phyloP scores from a whole-genome alignment of 1,284 basidiomycete species.

The Mycena citricolor region DNA sequence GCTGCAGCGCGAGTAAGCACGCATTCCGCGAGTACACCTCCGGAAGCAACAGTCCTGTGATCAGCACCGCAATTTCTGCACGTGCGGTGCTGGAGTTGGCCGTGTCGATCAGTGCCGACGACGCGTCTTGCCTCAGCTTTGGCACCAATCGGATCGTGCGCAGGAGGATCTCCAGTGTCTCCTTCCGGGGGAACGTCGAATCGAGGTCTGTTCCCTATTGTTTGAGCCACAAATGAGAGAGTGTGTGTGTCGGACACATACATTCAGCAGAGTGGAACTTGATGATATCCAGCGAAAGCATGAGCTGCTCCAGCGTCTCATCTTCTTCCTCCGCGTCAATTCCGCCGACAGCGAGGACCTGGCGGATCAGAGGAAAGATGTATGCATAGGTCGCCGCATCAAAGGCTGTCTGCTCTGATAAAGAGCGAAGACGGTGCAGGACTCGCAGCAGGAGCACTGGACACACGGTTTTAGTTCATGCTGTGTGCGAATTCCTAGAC shows the following conservation, averaged over 20 bases:
- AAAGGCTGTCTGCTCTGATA: constrained; percentile 82
- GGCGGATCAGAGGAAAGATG: constrained; percentile 73
- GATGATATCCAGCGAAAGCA: constrained; percentile 83
- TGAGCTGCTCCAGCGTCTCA: constrained; percentile 84
- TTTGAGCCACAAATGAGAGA: no score
- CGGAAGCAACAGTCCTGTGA: constrained; percentile 79
- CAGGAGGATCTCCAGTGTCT: constrained; percentile 73
- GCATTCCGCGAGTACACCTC: constrained; percentile 90
- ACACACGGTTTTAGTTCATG: no score
- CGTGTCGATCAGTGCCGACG: constrained; percentile 80
- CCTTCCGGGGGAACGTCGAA: constrained; percentile 68
- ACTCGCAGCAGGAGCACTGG: constrained; percentile 81
- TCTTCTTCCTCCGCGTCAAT: constrained; percentile 74
- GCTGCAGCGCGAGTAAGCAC: constrained; percentile 91
- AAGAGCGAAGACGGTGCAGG: constrained; percentile 81
- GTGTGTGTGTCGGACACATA: no score
- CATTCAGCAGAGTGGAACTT: constrained; percentile 86
- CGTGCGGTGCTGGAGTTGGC: constrained; percentile 66
- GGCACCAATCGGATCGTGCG: constrained; percentile 79
- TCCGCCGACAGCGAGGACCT: constrained; percentile 72
- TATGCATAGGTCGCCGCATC: constrained; percentile 87
- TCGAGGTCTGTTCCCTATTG: constrained; percentile 70
- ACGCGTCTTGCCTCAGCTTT: constrained; percentile 83
- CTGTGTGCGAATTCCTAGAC: no score
- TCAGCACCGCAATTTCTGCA: constrained; percentile 66